Conservation (phyloP, 2,329 filamentous ascomycete species). For the Pseudohalonectria lignicola region DNA sequence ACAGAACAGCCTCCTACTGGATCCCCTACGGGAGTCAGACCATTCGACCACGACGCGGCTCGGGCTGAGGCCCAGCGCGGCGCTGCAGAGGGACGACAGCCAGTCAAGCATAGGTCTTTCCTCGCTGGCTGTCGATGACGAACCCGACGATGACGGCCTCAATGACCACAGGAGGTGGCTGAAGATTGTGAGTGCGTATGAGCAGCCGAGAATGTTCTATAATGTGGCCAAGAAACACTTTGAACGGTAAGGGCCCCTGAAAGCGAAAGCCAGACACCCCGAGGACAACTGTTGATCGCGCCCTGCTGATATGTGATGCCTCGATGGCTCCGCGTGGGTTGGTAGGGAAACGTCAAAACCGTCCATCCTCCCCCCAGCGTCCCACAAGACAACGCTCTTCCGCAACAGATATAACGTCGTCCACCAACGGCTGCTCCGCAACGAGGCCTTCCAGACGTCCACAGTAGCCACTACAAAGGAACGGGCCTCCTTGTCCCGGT, state of each 20-base stretch:
- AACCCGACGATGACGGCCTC: slow-evolving; percentile 43
- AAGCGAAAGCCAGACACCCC: too few relatives aligned
- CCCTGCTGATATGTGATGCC: slow-evolving; percentile 7
- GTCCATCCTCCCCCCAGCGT: slow-evolving; percentile 63
- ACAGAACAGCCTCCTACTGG: slow-evolving; percentile 55
- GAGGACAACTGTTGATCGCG: too few relatives aligned
- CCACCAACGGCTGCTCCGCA: slow-evolving; percentile 82
- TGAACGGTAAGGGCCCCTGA: slow-evolving; percentile 45
- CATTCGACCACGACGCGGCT: slow-evolving; percentile 39
- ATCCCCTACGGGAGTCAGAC: slow-evolving; percentile 38
- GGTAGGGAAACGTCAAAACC: slow-evolving; percentile 49
- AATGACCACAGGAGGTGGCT: slow-evolving; percentile 73
- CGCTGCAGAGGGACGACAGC: slow-evolving; percentile 45
- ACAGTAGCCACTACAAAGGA: slow-evolving; percentile 48
- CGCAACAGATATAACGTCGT: slow-evolving; percentile 86
- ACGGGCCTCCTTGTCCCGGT: slow-evolving; percentile 43
- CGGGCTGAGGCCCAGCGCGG: slow-evolving; percentile 34
- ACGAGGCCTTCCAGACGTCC: slow-evolving; percentile 84
- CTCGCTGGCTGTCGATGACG: slow-evolving; percentile 40
- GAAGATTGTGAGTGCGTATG: slow-evolving; percentile 71
- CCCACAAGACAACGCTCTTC: slow-evolving; percentile 77
- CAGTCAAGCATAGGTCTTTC: slow-evolving; percentile 55
- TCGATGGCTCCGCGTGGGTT: not conserved
- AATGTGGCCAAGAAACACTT: slow-evolving; percentile 83
- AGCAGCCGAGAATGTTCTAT: slow-evolving; percentile 71